Conservation (phyloP, 2,329 filamentous ascomycete genomes). For the Colletotrichum sp. region DNA sequence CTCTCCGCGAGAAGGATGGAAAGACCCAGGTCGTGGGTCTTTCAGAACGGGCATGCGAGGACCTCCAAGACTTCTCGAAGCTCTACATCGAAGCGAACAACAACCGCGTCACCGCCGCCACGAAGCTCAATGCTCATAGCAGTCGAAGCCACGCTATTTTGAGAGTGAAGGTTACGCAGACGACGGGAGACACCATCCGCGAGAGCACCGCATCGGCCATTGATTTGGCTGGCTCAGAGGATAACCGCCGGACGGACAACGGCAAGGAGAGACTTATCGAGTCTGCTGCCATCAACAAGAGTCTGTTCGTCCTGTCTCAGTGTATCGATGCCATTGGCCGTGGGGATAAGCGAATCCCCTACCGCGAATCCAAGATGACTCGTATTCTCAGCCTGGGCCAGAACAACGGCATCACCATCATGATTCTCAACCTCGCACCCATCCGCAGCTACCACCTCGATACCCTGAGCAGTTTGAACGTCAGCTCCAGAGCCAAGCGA, state of each 20-base stretch:
- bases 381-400: slow-evolving; percentile 90
- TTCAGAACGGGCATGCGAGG: slow-evolving; percentile 81
- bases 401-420: slow-evolving; percentile 93
- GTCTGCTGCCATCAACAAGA: slow-evolving; percentile 97
- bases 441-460: slow-evolving; percentile 93
- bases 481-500: slow-evolving; percentile 93
- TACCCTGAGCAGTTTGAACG: slow-evolving; percentile 91
- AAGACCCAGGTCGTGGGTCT: slow-evolving; percentile 88
- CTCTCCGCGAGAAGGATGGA: slow-evolving; percentile 83
- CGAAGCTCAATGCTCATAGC: slow-evolving; percentile 91
- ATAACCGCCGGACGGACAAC: slow-evolving; percentile 93
- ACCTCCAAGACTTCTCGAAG: slow-evolving; percentile 87
- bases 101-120: slow-evolving; percentile 87
- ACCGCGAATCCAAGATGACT: slow-evolving; percentile 97
- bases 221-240: slow-evolving; percentile 93
- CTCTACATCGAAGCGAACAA: slow-evolving; percentile 92
- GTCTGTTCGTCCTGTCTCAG: slow-evolving; percentile 90
- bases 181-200: slow-evolving; percentile 68
- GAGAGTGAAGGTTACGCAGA: slow-evolving; percentile 86
- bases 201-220: slow-evolving; percentile 92
- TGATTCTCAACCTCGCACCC: slow-evolving; percentile 94
- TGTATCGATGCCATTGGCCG: slow-evolving; percentile 93
- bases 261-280: slow-evolving; percentile 92
- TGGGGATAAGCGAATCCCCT: slow-evolving; percentile 80
- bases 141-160: slow-evolving; percentile 90